Evolutionary conservation across 192 early-diverging fungal species (phyloP).

Genomic region (Coemansia sp.): DNA sequence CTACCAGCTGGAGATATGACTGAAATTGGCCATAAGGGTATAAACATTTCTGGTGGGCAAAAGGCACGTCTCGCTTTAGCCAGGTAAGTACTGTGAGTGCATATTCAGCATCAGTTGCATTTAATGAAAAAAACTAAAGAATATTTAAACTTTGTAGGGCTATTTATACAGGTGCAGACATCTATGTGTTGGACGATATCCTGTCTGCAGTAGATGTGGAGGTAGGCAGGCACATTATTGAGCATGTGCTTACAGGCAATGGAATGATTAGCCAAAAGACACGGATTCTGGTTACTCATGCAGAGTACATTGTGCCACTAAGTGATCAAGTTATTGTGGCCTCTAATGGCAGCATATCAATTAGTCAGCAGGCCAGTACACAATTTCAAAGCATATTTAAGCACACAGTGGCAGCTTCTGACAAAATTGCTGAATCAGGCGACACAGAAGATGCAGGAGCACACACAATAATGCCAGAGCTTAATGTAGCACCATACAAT

Average conservation of each 20-base stretch:
- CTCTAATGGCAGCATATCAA: not conserved
- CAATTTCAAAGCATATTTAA: not conserved
- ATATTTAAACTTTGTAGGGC: conserved; percentile 46
- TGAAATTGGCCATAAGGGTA: conserved; percentile 56
- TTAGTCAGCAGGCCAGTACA: not conserved
- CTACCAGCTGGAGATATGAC: conserved; percentile 43
- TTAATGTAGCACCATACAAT: not conserved
- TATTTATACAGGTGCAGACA: conserved; percentile 56
- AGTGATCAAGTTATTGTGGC: conserved; percentile 19
- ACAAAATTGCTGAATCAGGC: not conserved
- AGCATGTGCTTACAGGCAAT: conserved; percentile 16
- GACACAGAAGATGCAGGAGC: not conserved
- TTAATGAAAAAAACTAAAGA: too few relatives aligned
- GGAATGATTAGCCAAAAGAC: conserved; percentile 26
- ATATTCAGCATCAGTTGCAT: too few relatives aligned
- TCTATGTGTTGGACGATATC: conserved; percentile 36
- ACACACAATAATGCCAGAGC: conserved; percentile 9
- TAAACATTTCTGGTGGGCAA: conserved; percentile 61
- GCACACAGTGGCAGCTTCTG: not conserved
- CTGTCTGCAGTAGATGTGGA: conserved; percentile 30
- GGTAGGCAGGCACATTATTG: conserved; percentile 25
- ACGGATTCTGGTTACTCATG: conserved; percentile 38
- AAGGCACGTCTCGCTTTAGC: conserved; percentile 62
- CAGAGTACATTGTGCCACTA: conserved; percentile 31
- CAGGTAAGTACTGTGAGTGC: conserved; percentile 34